A percentile compares a stretch with the other conserved stretches of the same genome.
Conservation (phyloP, 2,329 filamentous ascomycete genomes). For the Catunica adiposa region DNA sequence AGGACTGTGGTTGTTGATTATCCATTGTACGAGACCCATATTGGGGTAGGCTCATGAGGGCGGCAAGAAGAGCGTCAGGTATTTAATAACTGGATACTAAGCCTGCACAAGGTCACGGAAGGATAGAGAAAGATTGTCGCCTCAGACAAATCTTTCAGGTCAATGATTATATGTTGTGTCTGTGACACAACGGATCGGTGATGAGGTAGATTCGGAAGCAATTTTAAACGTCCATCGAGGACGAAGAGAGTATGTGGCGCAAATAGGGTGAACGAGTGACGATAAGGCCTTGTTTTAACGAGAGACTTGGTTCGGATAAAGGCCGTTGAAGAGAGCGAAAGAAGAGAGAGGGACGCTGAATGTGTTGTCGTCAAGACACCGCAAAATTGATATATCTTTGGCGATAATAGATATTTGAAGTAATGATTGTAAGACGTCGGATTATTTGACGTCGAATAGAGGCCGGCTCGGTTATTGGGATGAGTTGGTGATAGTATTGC, state of each 20-base stretch:
- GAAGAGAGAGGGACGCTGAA: background rate
- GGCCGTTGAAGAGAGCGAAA: background rate
- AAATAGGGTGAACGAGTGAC: background rate
- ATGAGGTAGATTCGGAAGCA: background rate
- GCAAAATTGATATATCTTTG: too few relatives aligned
- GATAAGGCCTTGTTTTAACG: background rate
- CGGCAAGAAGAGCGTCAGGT: background rate
- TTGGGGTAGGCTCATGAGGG: slow-evolving; percentile 12
- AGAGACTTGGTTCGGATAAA: slow-evolving; percentile 2
- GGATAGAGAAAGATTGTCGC: background rate
- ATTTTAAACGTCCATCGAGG: background rate
- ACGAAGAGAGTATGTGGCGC: background rate
- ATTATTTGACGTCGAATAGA: slow-evolving; percentile 3
- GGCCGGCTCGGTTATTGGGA: background rate
- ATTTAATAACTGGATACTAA: background rate
- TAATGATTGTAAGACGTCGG: slow-evolving; percentile 7
- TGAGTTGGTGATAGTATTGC: background rate
- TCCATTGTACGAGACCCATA: slow-evolving; percentile 13
- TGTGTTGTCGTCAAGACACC: background rate
- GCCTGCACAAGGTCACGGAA: background rate
- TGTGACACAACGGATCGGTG: background rate
- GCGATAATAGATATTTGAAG: too few relatives aligned
- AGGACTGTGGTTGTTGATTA: slow-evolving; percentile 9
- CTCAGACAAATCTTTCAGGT: slow-evolving; percentile 3
- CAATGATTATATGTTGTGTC: background rate